Conservation (phyloP, 31 red algal species). For the Asparagopsis taxiformis region DNA sequence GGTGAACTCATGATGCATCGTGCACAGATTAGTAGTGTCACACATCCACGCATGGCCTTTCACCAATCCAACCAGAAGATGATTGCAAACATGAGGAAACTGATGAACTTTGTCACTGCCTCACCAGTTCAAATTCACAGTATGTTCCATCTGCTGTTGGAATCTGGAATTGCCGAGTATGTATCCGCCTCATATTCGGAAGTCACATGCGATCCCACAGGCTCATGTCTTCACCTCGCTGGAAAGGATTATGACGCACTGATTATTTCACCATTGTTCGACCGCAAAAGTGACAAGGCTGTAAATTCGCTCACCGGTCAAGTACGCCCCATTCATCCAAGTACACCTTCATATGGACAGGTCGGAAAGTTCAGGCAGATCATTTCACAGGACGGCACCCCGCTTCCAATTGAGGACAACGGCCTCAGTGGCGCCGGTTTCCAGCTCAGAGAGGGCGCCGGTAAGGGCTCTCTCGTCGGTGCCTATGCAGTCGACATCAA, state of each 20-base stretch:
- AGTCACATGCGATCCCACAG: no score
- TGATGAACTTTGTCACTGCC: slow-evolving; percentile 8
- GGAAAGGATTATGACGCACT: no score
- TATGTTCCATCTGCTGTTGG: slow-evolving; percentile 25
- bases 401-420: slow-evolving; percentile 2
- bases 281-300: no score
- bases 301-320: no score
- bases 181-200: neutral
- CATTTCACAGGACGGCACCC: neutral
- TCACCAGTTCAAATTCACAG: slow-evolving; percentile 18
- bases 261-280: no score
- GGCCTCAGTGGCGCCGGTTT: slow-evolving; percentile 3
- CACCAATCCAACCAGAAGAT: neutral
- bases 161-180: slow-evolving; percentile 14
- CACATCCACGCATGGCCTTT: neutral
- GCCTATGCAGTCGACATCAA: neutral
- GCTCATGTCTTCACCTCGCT: no score
- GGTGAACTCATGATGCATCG: slow-evolving; percentile 1
- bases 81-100: slow-evolving; percentile 1
- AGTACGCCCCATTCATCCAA: no score
- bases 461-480: neutral
- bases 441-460: neutral
- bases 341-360: no score
- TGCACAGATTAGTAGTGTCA: slow-evolving; percentile 5
- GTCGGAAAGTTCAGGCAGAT: slow-evolving; percentile 2